These are phyloP conservation scores for Alternaria gansuensis DNA, from an alignment of 2,329 filamentous ascomycete genomes.

Conservation along the genomic window DNA sequence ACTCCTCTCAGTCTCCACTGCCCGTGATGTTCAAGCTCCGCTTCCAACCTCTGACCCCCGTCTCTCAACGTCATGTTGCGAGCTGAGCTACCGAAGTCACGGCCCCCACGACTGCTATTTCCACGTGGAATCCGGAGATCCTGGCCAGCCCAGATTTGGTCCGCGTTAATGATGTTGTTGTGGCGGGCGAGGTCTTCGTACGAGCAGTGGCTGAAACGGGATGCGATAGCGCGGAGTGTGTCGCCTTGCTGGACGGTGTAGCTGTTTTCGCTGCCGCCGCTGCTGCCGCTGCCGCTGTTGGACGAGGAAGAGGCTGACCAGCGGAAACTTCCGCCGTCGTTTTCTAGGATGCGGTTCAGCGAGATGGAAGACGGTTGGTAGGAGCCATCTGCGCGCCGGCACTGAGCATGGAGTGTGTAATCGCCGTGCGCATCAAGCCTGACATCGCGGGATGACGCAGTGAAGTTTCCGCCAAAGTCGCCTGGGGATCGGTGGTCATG, in stretches of 20 bases:
- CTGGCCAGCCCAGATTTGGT: slow-evolving; percentile 44
- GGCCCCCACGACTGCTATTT: slow-evolving; percentile 22
- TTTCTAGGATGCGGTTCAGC: slow-evolving; percentile 36
- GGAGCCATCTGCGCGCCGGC: slow-evolving; percentile 35
- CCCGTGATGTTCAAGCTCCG: slow-evolving; percentile 29
- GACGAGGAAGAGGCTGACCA: slow-evolving; percentile 29
- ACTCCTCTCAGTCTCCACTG: slow-evolving; percentile 34
- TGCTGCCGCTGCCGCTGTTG: slow-evolving; percentile 19
- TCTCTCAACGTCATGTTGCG: slow-evolving; percentile 33
- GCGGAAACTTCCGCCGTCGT: slow-evolving; percentile 38
- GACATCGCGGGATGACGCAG: slow-evolving; percentile 35
- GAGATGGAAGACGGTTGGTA: slow-evolving; percentile 35
- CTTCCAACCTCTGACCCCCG: slow-evolving; percentile 37
- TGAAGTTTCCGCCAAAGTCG: slow-evolving; percentile 40
- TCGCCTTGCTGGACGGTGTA: slow-evolving; percentile 42
- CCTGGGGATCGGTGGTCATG: slow-evolving; percentile 23
- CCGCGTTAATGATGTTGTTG: slow-evolving; percentile 39
- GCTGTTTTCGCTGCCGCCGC: slow-evolving; percentile 16
- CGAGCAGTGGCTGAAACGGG: slow-evolving; percentile 35
- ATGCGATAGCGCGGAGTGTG: slow-evolving; percentile 40
- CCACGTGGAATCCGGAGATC: slow-evolving; percentile 36
- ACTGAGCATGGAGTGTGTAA: slow-evolving; percentile 40
- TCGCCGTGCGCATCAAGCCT: slow-evolving; percentile 40
- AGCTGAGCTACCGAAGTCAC: slow-evolving; percentile 33
- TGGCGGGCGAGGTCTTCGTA: slow-evolving; percentile 39